Evolutionary conservation across 768 basidiomycete genomes (phyloP).

Genomic region (Mycena capillaripes): DNA sequence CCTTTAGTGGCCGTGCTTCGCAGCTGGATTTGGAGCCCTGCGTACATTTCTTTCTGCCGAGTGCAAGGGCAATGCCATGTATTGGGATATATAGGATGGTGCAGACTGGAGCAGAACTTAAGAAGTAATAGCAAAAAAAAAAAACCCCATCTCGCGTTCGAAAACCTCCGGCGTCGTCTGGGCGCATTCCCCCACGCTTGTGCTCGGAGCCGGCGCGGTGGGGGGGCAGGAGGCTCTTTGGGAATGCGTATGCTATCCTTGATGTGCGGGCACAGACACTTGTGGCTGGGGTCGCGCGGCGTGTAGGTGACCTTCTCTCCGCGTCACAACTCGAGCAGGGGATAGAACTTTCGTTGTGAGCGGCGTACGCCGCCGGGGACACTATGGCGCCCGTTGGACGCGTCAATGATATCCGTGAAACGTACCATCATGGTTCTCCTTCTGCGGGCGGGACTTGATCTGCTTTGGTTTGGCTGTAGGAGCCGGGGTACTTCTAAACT

Average conservation of each 20-base stretch:
- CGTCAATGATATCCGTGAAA: constrained; percentile 38
- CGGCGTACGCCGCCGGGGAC: constrained; percentile 72
- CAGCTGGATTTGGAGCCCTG: no score
- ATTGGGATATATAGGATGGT: no score
- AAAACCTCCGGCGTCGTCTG: background rate
- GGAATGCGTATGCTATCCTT: constrained; percentile 74
- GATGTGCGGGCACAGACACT: constrained; percentile 75
- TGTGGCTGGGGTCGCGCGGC: constrained; percentile 54
- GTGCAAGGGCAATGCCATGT: no score
- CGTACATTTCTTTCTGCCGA: no score
- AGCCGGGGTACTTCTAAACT: background rate
- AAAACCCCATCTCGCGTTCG: constrained; percentile 48
- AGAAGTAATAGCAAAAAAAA: no score
- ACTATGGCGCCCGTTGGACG: constrained; percentile 37
- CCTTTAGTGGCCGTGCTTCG: no score
- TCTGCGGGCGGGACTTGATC: constrained; percentile 37
- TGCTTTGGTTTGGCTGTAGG: constrained; percentile 18
- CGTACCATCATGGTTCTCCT: constrained; percentile 54
- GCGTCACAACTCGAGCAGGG: constrained; percentile 92
- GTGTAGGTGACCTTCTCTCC: constrained; percentile 91
- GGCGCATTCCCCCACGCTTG: constrained; percentile 41
- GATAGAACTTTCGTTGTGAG: constrained; percentile 75
- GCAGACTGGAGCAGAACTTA: no score
- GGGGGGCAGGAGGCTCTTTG: constrained; percentile 40
- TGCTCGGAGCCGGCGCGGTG: constrained; percentile 39